Base-by-base conservation (phyloP, 208 protist species). In the Eutreptiella sp. region DNA sequence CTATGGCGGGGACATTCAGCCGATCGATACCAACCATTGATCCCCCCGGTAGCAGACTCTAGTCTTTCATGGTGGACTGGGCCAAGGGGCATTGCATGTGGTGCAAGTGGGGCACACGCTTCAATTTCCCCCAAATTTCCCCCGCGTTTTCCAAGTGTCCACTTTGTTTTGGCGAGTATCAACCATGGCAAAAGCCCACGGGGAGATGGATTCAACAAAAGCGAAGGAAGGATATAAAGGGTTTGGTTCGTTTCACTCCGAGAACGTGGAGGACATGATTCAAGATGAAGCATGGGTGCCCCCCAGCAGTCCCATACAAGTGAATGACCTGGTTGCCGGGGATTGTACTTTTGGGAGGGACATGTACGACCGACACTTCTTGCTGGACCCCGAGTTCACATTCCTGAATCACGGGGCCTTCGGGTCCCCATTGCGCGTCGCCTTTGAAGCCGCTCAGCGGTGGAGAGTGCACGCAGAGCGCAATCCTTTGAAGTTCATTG, bases 381-480 rank as follows among this genome's bases (percentile, higher is more conserved):
- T 57, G 3, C 77, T 93, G 21, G 79, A 77, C 5, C 46, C 54
- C 0, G 67, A 81, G 26, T 79, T 86, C 66, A 70, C 77, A 23
- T 90, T 91, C 66, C 79, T 93, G 47, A 93, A 93, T 62, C 87
- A 93, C 61, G 87, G 87, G n/a, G 87, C 84, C 14, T 93, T 93
- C 74, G 87, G 87, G 48, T 79, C 85, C 42, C 60, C 79, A 0
- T 63, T 89, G 23, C 58, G 54, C 5, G 75, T 78, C n/a, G 75
- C 79, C 1, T 31, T 87, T 32, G 72, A 69, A 21, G 83, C 84
- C 26, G 89, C 89, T 68, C 73, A 75, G n/a, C 50, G 63, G 34
- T 90, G 81, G 57, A 82, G 90, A 38, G 34, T 69, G 36, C 60
- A 77, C 39, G 83, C 83, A 66, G 83, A 90, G 59, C 21, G 34